Evolutionary conservation across 176 grass and related monocot genomes (phyloP), one percentile per base, ranked within the genome.

Genomic region (Eleusine coracana): DNA sequence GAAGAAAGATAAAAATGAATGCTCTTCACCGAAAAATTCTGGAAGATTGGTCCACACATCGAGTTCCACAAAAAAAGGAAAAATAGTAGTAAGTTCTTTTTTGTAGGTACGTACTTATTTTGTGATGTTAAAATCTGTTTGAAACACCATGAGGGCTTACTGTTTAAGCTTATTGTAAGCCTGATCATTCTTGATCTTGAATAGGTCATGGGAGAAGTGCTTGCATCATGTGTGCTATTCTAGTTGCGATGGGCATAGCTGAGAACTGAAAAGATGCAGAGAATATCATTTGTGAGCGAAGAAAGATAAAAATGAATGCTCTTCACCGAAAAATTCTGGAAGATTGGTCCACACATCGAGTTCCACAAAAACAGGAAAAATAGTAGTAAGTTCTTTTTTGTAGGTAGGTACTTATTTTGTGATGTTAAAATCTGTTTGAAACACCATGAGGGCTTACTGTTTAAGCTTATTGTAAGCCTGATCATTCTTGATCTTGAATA

Each of bases 1-100:
- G 29, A 63, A 88, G 93, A 34, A 92, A 66, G 83, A 99, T 96
- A 74, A 92, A 87, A 85, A 93, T 96, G 91, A 99, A 94, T 51
- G 84, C 36, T 66, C 87, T 92, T 89, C 96, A 99, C 55, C 61
- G 87, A 79, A 94, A 84, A 75, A 92, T 66, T 66, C 86, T 96
- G 78, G 89, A 96, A 72, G 87, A 96, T 78, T 96, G 93, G 91
- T 92, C 89, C 25, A 93, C 70, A 76, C 74, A 63, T 71, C 62
- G 83, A 60, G 75, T 40, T 92, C 55, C 81, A 39, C 80, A 51
- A 75, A 87, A 97, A 83, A 79, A 89, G 45, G 62, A 79, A 23
- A 82, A 79, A 16, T 81, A 77, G 23, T 10, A 66, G 68, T 87
- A 65, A 74, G 71, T 71, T 15, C 39, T 67, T 34, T 81, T 74